Percentiles rank a stretch among this genome's conserved stretches.
These are phyloP conservation scores for Rhododendron mucronatum DNA, from an alignment of 148 eudicot species.

Conservation along the genomic window DNA sequence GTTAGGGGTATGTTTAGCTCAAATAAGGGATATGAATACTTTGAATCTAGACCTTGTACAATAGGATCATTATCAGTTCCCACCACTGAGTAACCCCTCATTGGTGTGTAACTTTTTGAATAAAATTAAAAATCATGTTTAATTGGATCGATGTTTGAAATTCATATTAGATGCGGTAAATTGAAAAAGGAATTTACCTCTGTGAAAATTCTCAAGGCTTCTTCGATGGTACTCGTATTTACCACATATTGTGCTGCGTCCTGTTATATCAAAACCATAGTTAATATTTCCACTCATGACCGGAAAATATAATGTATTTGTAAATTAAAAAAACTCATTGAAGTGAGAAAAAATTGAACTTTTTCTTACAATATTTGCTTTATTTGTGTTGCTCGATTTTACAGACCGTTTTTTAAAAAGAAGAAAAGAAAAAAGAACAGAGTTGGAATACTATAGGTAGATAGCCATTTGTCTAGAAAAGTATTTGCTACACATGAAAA, in stretches of 20 bases:
- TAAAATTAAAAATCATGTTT: background rate
- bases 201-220: constrained; percentile 48
- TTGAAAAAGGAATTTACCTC: constrained; percentile 29
- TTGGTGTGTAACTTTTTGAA: no score
- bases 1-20: no score
- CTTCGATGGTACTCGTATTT: constrained; percentile 41
- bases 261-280: constrained; percentile 17
- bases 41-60: no score
- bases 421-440: no score
- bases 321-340: no score
- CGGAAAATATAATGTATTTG: background rate
- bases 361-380: no score
- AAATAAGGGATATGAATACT: no score
- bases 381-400: background rate
- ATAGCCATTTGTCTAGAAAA: background rate
- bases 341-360: no score
- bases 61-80: no score
- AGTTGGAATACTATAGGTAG: background rate
- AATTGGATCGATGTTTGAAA: background rate
- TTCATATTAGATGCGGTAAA: background rate
- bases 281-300: background rate
- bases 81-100: no score
- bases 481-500: background rate
- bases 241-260: constrained; percentile 49
- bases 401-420: background rate